Evolutionary conservation across 164 flowering plant genomes (phyloP), one percentile per base, ranked within the genome.

Genomic region (Protea cynaroides): DNA sequence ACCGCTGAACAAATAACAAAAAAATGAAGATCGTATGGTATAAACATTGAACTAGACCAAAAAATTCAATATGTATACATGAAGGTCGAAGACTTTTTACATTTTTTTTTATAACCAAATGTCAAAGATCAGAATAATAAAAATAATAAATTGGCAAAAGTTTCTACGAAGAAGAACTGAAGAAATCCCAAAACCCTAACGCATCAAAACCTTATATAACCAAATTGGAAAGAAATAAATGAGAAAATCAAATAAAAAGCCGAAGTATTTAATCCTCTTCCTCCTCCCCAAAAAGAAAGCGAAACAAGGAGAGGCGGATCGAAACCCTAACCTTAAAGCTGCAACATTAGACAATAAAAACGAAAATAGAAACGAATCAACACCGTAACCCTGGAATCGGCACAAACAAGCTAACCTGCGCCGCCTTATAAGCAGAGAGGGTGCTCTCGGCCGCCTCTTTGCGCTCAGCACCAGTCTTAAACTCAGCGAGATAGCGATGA

Each of bases 391-490:
- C 49, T 38, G 40, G 18, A 18, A n/a, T n/a, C n/a, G n/a, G n/a
- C n/a, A 21, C 1, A 43, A 23, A 43, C 14, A 22, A 49, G 21
- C 46, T 3, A 57, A 74, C 77, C 77, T 74, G 77, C 66, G 77
- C 77, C 25, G 71, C 8, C 34, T 74, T 74, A 62, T 74, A 74
- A 14, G 77, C 77, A 22, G 63, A 49, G 59, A 74, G 74, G 47
- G 77, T 74, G 38, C 66, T 70, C 68, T 74, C 77, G 12, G 77
- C 77, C 5, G 77, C 74, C n/a, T 65, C 74, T 56, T 74, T 74
- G 11, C 74, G 43, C 58, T 74, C 77, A 11, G 65, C 49, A 25
- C 65, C 77, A 14, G 58, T 70, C 71, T 74, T 74, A 22, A 74
- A 74, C 68, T 74, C 77, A 5, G 77, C 77, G 49, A 74, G 55